phyloP scores from a whole-genome alignment of 345 rosid species.

The Trapa incisa region DNA sequence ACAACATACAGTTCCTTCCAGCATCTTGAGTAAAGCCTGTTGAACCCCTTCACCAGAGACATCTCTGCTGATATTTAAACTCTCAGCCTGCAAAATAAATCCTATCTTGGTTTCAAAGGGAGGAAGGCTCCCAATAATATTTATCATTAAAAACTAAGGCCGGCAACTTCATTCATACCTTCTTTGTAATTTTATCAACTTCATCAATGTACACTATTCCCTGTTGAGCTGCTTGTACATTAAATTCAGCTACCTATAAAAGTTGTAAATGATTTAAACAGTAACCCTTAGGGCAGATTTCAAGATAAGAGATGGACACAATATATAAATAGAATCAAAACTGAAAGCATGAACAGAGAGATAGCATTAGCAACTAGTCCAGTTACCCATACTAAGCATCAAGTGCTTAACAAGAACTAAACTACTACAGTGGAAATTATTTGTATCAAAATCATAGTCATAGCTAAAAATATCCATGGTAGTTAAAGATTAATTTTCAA shows the following conservation, averaged over 20 bases:
- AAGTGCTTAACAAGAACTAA: too few relatives aligned
- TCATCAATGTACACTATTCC: slow-evolving; percentile 95
- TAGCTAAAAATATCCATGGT: background rate
- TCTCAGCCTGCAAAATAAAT: slow-evolving; percentile 62
- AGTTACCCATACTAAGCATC: too few relatives aligned
- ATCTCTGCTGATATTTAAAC: slow-evolving; percentile 87
- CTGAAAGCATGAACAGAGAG: background rate
- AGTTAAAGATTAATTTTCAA: background rate
- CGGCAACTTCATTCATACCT: slow-evolving; percentile 30
- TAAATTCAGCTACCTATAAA: slow-evolving; percentile 70
- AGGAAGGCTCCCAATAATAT: slow-evolving; percentile 1
- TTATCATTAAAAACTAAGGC: background rate
- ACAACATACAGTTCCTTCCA: slow-evolving; percentile 90
- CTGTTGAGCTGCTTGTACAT: slow-evolving; percentile 95
- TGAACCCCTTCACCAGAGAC: slow-evolving; percentile 99
- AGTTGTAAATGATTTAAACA: background rate
- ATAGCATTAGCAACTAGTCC: background rate
- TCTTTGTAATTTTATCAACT: slow-evolving; percentile 93
- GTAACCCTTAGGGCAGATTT: background rate
- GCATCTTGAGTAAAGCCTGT: slow-evolving; percentile 86
- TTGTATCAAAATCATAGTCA: too few relatives aligned
- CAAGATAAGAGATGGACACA: background rate
- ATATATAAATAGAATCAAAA: background rate
- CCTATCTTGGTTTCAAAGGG: background rate
- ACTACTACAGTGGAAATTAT: too few relatives aligned